A percentile compares a stretch with the other conserved stretches of the same genome.
These are phyloP conservation scores for Eutypella sp. DNA, from an alignment of 2,329 filamentous ascomycete species.

Conservation along the genomic window DNA sequence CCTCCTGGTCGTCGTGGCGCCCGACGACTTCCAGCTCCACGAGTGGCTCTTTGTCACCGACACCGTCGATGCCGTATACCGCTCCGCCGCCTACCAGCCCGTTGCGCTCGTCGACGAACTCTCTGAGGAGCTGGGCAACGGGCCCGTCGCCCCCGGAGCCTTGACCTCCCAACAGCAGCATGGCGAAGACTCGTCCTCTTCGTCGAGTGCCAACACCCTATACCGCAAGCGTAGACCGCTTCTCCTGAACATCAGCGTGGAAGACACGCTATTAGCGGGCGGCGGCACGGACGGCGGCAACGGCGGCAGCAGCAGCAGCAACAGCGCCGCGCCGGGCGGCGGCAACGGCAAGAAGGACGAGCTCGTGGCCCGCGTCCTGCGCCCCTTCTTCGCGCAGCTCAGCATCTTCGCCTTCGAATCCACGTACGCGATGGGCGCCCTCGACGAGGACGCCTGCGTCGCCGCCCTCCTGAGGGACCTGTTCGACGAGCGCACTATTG, in stretches of 20 bases:
- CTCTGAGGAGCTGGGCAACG: slow-evolving; percentile 64
- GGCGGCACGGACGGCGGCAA: slow-evolving; percentile 35
- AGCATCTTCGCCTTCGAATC: slow-evolving; percentile 93
- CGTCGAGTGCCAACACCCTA: slow-evolving; percentile 25
- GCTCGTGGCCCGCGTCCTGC: slow-evolving; percentile 70
- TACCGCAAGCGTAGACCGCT: background rate
- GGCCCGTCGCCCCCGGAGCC: slow-evolving; percentile 19
- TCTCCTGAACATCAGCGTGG: background rate
- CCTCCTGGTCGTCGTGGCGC: slow-evolving; percentile 75
- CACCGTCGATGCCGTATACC: slow-evolving; percentile 92
- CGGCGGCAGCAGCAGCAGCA: slow-evolving; percentile 44
- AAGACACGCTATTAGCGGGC: slow-evolving; percentile 20
- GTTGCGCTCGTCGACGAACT: slow-evolving; percentile 80
- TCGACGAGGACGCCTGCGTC: slow-evolving; percentile 62
- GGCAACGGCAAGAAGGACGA: slow-evolving; percentile 58
- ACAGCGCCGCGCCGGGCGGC: slow-evolving; percentile 49
- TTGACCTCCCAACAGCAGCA: slow-evolving; percentile 3
- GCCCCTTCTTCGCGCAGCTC: slow-evolving; percentile 85
- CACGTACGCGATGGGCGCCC: slow-evolving; percentile 74
- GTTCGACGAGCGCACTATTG: slow-evolving; percentile 71
- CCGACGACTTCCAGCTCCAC: slow-evolving; percentile 96
- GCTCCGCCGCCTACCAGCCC: slow-evolving; percentile 62
- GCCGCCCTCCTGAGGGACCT: slow-evolving; percentile 65
- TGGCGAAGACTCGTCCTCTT: slow-evolving; percentile 26
- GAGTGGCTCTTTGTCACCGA: slow-evolving; percentile 98